Conservation (phyloP, 139 green algal genomes). For the Zygnema circumcarinatum region DNA sequence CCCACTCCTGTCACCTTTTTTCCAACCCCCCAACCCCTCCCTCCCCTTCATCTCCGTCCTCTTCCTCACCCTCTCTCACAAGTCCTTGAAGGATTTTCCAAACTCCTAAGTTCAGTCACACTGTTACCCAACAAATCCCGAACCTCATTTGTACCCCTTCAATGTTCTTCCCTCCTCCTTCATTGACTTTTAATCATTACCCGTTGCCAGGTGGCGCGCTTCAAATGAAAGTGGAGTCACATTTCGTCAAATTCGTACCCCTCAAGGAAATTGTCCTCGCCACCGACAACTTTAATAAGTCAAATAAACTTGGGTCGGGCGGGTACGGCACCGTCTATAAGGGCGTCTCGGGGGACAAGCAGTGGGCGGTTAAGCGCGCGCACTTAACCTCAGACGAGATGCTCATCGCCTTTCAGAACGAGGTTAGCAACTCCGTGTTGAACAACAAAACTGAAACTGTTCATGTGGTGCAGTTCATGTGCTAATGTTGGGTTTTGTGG, state of each 20-base stretch:
- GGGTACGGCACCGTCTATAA: conserved; percentile 14
- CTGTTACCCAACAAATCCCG: no score
- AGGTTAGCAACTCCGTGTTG: no score
- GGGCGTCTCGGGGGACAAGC: background rate
- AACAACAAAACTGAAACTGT: no score
- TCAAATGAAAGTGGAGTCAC: background rate
- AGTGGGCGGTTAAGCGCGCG: background rate
- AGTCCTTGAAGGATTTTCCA: no score
- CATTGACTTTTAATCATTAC: background rate
- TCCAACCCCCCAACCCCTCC: background rate
- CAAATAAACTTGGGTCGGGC: background rate
- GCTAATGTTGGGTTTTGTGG: no score
- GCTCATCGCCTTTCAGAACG: background rate
- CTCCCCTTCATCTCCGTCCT: background rate
- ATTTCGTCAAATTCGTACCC: conserved; percentile 8
- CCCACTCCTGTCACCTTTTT: background rate
- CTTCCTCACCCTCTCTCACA: background rate
- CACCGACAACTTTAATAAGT: conserved; percentile 16
- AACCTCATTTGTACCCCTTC: no score
- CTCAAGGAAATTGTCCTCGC: background rate
- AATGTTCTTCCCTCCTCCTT: background rate
- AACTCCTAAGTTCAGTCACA: no score
- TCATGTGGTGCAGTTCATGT: no score
- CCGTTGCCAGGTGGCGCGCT: background rate
- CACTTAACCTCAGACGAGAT: background rate